These are phyloP conservation scores for Tephrocybe sp. DNA, from an alignment of 768 basidiomycete genomes.

Conservation along the genomic window DNA sequence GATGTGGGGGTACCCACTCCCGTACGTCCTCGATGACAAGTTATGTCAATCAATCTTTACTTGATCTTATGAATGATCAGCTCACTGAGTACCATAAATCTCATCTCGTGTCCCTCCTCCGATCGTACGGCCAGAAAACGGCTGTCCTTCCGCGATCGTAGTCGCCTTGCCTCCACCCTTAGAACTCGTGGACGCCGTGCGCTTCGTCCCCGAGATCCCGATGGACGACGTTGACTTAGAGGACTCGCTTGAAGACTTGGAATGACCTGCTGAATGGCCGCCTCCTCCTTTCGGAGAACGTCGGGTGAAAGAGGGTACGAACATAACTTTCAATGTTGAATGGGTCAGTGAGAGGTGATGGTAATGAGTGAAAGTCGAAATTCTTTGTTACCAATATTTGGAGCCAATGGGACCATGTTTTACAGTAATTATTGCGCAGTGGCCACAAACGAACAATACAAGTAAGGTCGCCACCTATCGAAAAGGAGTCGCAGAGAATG, in stretches of 20 bases:
- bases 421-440: too few relatives aligned
- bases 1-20: slow-evolving; percentile 50
- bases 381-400: too few relatives aligned
- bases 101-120: slow-evolving; percentile 43
- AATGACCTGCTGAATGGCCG: neutral
- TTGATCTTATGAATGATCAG: too few relatives aligned
- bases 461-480: too few relatives aligned
- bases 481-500: too few relatives aligned
- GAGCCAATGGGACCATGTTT: too few relatives aligned
- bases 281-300: neutral
- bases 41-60: slow-evolving; percentile 19
- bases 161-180: slow-evolving; percentile 18
- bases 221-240: neutral
- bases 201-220: neutral
- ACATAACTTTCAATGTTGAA: neutral
- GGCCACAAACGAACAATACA: too few relatives aligned
- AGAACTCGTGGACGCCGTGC: neutral
- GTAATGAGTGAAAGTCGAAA: too few relatives aligned
- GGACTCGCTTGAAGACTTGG: neutral
- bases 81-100: too few relatives aligned
- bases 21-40: slow-evolving; percentile 35
- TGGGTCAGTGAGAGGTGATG: too few relatives aligned
- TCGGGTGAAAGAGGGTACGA: neutral
- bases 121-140: slow-evolving; percentile 33
- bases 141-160: slow-evolving; percentile 31